phyloP scores from a whole-genome alignment of 1,284 basidiomycete genomes.

The Peniophora sp. region DNA sequence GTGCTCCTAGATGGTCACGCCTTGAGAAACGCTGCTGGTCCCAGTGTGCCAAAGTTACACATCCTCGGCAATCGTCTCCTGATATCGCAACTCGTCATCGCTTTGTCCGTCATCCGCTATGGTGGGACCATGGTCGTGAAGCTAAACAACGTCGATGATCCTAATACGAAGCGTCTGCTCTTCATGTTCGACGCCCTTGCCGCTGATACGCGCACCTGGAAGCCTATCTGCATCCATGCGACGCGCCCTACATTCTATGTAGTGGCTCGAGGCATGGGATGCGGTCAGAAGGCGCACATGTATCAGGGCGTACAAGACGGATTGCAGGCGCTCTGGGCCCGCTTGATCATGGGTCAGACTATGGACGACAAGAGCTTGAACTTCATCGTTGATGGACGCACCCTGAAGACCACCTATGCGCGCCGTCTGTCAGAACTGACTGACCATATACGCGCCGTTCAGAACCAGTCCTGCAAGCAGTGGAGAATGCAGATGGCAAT shows the following conservation, averaged over 20 bases:
- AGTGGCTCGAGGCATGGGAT: slow-evolving; percentile 19
- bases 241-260: slow-evolving; percentile 24
- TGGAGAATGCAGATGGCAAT: too few relatives aligned
- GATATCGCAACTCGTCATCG: slow-evolving; percentile 22
- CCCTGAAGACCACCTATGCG: too few relatives aligned
- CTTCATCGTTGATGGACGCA: too few relatives aligned
- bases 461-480: too few relatives aligned
- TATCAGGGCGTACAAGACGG: slow-evolving; percentile 6
- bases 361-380: too few relatives aligned
- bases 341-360: too few relatives aligned
- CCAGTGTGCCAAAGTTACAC: background rate
- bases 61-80: slow-evolving; percentile 17
- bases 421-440: too few relatives aligned
- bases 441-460: too few relatives aligned
- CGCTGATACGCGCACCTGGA: slow-evolving; percentile 5
- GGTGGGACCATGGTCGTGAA: slow-evolving; percentile 22
- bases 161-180: slow-evolving; percentile 19
- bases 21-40: slow-evolving; percentile 12
- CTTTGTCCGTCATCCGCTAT: slow-evolving; percentile 13
- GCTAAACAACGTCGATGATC: slow-evolving; percentile 17
- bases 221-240: slow-evolving; percentile 14
- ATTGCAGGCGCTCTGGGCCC: slow-evolving; percentile 10
- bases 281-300: background rate
- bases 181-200: slow-evolving; percentile 20
- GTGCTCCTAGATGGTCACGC: slow-evolving; percentile 24